Conservation (phyloP, 73 alveolate species). For the Paraurostyla sp. region DNA sequence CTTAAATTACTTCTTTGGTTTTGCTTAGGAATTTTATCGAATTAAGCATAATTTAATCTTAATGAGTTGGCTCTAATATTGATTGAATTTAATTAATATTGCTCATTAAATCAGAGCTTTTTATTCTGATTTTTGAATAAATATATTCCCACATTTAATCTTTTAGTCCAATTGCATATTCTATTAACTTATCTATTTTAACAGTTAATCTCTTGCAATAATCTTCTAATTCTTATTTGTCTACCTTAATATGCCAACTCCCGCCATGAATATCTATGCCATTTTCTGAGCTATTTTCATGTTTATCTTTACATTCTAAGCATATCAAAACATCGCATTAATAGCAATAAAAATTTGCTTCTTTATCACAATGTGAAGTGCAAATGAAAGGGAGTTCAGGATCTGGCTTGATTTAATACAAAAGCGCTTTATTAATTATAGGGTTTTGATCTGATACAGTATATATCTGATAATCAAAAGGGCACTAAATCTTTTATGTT, state of each 20-base stretch:
- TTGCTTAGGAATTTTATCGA: background rate
- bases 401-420: background rate
- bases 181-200: background rate
- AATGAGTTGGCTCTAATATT: background rate
- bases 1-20: background rate
- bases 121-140: background rate
- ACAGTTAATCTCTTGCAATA: background rate
- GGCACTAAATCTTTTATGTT: conserved; percentile 3
- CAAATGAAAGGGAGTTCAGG: background rate
- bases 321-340: background rate
- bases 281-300: conserved; percentile 4
- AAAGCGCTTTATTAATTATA: background rate
- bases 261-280: background rate
- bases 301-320: background rate
- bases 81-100: background rate
- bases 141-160: background rate
- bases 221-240: conserved; percentile 18
- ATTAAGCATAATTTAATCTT: background rate
- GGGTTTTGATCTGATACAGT: background rate
- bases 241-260: background rate
- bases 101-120: background rate
- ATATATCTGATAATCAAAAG: conserved; percentile 11
- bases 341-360: conserved; percentile 23
- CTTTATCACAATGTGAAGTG: background rate
- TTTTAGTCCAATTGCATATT: background rate